Percentiles rank a stretch among this genome's conserved stretches.
phyloP scores from a whole-genome alignment of 257 asterid genomes.

The Henckelia pumila region DNA sequence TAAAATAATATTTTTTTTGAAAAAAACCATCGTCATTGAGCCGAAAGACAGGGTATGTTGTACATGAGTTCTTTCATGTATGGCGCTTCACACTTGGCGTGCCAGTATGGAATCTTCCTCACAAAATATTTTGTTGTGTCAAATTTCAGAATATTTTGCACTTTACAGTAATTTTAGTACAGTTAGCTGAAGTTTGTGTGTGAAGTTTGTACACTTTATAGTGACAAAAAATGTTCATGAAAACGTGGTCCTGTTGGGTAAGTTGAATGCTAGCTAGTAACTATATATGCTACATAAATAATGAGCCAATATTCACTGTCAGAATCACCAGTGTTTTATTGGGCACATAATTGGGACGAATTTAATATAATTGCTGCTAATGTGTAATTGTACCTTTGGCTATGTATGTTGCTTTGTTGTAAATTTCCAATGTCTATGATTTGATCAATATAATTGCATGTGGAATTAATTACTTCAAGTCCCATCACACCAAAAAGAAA shows the following conservation, averaged over 20 bases:
- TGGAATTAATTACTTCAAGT: constrained; percentile 18
- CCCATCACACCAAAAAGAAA: background rate
- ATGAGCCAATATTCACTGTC: constrained; percentile 35
- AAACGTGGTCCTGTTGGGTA: background rate
- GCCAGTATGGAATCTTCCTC: background rate
- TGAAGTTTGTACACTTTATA: too few species aligned
- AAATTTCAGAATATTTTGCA: background rate
- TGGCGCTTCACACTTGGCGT: too few species aligned
- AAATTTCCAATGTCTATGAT: constrained; percentile 10
- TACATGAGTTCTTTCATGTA: too few species aligned
- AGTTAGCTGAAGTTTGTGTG: background rate
- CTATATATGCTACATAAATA: constrained; percentile 21
- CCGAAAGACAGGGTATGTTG: too few species aligned
- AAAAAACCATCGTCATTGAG: too few species aligned
- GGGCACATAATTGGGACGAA: constrained; percentile 30
- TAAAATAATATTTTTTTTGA: too few species aligned
- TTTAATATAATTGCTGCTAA: constrained; percentile 29
- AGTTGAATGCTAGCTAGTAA: background rate
- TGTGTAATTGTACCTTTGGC: background rate
- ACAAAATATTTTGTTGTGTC: background rate
- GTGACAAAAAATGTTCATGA: background rate
- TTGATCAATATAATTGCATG: constrained; percentile 15
- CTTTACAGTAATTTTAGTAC: background rate
- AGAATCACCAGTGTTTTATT: constrained; percentile 26
- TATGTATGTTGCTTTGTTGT: constrained; percentile 16